Base-by-base conservation (phyloP, 768 basidiomycete species). In the Tricholoma hemisulphureum region DNA sequence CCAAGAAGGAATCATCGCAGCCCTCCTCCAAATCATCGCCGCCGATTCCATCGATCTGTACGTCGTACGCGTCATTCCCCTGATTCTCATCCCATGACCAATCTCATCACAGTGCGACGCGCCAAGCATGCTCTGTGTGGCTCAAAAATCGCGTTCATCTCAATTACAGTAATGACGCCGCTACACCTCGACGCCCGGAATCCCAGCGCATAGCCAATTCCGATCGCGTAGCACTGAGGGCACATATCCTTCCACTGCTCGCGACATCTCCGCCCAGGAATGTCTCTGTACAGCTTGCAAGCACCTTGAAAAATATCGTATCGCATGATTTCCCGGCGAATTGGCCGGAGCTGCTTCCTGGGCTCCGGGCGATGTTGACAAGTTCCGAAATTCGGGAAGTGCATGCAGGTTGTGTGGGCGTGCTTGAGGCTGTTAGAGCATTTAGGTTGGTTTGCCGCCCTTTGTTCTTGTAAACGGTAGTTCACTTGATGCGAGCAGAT, bases 121-220 rank as follows among this genome's bases (percentile, higher is more conserved):
- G 92, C 37, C 91, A 94, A 65, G 88, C 93, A 0, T 87, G 89
- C 63, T 81, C 88, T 13, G 90, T 96, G 20, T 96, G 88, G 83
- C 79, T 95, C 65, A 96, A 96, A 75, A 96, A 96, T 71, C 88
- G 94, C 65, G 84, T 95, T 58, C 81, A 83, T 56, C 77, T 79
- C 5, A 80, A 80, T 18, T 95, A 93, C 68, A 69, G 78, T 60
- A 64, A 84, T 64, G 83, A 86, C 55, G 60, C 61, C 16, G 63
- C 69, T 18, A 37, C 50, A 53, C 43, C 53, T 28, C 69, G 80
- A 52, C 82, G 85, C 28, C 77, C 86, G 0, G 89, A 93, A 67
- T 82, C 83, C 46, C 72, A 72, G 28, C 77, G 84, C 53, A 88
- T 95, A 69, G 74, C 83, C 2, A 66, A 72, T 28, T 81, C 87